These are phyloP conservation scores for Penicillium sp. DNA, from an alignment of 2,329 filamentous ascomycete species.

Conservation along the genomic window DNA sequence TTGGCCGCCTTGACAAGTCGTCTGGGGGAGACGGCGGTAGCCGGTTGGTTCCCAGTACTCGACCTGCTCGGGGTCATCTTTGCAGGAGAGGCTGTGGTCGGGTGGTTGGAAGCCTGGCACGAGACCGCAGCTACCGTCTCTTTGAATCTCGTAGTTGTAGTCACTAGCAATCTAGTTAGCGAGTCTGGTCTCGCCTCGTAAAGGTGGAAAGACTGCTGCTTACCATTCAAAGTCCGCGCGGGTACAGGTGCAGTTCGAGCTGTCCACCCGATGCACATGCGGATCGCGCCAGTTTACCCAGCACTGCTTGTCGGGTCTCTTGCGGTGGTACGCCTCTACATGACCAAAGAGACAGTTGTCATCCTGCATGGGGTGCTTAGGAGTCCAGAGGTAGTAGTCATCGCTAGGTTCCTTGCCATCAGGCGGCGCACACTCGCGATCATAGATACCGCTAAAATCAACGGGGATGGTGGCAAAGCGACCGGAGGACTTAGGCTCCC, in stretches of 20 bases:
- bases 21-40: conserved; percentile 85
- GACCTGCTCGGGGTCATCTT: conserved; percentile 64
- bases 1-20: conserved; percentile 76
- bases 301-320: conserved; percentile 76
- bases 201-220: conserved; percentile 32
- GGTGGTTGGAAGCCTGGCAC: conserved; percentile 71
- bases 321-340: conserved; percentile 83
- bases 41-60: conserved; percentile 85
- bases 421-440: conserved; percentile 68
- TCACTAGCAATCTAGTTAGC: conserved; percentile 58
- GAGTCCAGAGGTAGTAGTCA: conserved; percentile 85
- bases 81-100: conserved; percentile 62
- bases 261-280: conserved; percentile 66
- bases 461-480: conserved; percentile 74
- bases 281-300: conserved; percentile 76
- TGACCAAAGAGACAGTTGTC: conserved; percentile 92
- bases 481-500: conserved; percentile 48
- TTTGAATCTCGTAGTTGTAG: conserved; percentile 86
- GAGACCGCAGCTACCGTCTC: conserved; percentile 73
- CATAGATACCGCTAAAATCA: conserved; percentile 81
- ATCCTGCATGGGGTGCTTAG: conserved; percentile 75
- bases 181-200: background rate
- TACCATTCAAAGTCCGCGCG: conserved; percentile 91
- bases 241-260: conserved; percentile 77
- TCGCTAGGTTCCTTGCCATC: conserved; percentile 61